Percentiles rank a stretch among this genome's conserved stretches.
Conservation (phyloP, 495 filamentous ascomycete genomes). For the Penicillium mononematosum region DNA sequence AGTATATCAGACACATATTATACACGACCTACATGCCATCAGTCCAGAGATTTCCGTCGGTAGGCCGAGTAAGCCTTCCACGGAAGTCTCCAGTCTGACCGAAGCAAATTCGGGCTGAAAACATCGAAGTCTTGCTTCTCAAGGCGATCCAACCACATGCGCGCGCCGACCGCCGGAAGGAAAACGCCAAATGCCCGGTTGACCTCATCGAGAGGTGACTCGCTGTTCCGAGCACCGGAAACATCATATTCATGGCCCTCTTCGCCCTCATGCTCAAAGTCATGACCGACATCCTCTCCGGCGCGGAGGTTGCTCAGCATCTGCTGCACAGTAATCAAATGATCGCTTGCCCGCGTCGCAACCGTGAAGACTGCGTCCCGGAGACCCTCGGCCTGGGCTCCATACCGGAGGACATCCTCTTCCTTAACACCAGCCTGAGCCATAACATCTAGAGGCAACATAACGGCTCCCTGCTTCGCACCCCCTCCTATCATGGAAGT, state of each 20-base stretch:
- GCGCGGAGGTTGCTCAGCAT: constrained; percentile 79
- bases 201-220: constrained; percentile 53
- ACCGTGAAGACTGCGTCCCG: constrained; percentile 89
- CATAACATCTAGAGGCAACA: constrained; percentile 89
- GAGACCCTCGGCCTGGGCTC: constrained; percentile 70
- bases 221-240: constrained; percentile 30
- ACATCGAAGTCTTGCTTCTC: constrained; percentile 82
- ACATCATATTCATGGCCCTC: constrained; percentile 65
- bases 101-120: constrained; percentile 62
- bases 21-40: constrained; percentile 16
- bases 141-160: constrained; percentile 73
- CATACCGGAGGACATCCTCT: constrained; percentile 83
- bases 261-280: constrained; percentile 81
- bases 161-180: constrained; percentile 74
- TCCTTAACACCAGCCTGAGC: constrained; percentile 73
- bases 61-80: constrained; percentile 79
- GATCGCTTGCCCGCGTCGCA: constrained; percentile 90
- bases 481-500: constrained; percentile 25
- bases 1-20: constrained; percentile 16
- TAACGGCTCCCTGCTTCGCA: constrained; percentile 60
- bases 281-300: constrained; percentile 72
- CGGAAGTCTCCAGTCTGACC: constrained; percentile 81
- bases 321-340: constrained; percentile 88
- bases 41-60: constrained; percentile 56
- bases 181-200: constrained; percentile 72